Base-by-base conservation (phyloP, 164 flowering plant species). In the Tetrastigma voinierianum region DNA sequence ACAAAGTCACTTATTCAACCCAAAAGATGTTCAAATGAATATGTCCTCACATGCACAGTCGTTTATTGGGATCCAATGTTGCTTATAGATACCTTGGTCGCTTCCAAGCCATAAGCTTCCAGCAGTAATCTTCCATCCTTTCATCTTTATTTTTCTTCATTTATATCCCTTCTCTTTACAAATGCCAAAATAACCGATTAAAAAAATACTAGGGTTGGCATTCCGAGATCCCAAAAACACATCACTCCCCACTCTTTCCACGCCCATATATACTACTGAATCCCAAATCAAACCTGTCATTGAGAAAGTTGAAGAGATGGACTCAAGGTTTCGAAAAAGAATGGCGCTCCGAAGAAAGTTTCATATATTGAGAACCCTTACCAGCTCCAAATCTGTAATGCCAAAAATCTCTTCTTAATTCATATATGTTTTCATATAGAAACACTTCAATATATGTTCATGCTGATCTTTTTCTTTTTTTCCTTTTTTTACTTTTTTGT, bases 341-440 rank as follows among this genome's bases (percentile, higher is more conserved):
- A 70, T 60, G 62, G 65, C 73, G 21, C 20, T 74, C 43, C 70
- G 70, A 12, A 67, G 71, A 57, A 79, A 79, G 76, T 74, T 77
- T 76, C 77, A 69, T 6, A 65, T 69, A 25, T 71, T 81, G 2
- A 57, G 77, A 62, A 25, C 70, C 11, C 81, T 73, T n/a, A 74
- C 73, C 69, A 62, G 56, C 49, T 77, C 80, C 71, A 77, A 80
- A 78, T 77, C 86, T 53, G 83, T 80, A 81, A 62, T 48, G 2
- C 23, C 44, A 58, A 44, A 11, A 48, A 10, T 7, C 3, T 44
- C 16, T 18, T 11, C 12, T 13, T 57, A 10, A 7, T 10, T 43
- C 1, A 12, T 49, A 46, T 11, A 9, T 63, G 16, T 49, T 16
- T 1, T 4, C 12, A 24, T 13, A 25, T 24, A n/a, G n/a, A n/a